phyloP scores from a whole-genome alignment of 768 basidiomycete genomes.

The Gloeopeniophorella convolvens region DNA sequence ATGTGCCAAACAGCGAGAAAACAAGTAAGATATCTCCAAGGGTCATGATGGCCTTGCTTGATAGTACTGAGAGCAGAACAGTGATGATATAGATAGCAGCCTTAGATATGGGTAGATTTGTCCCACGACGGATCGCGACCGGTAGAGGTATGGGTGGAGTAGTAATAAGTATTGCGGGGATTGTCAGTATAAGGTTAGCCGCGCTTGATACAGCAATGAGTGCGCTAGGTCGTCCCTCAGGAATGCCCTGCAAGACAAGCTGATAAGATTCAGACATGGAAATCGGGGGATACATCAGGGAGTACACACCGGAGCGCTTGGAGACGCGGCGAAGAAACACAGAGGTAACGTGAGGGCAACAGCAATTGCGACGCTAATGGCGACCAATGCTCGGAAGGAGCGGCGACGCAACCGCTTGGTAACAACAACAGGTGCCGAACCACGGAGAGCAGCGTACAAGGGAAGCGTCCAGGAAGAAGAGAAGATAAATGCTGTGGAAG shows the following conservation, averaged over 20 bases:
- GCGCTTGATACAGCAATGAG: conserved; percentile 41
- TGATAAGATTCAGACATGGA: neutral
- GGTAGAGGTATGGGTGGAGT: conserved; percentile 48
- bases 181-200: conserved; percentile 47
- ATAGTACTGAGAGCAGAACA: conserved; percentile 41
- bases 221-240: conserved; percentile 27
- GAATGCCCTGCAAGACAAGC: conserved; percentile 23
- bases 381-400: conserved; percentile 55
- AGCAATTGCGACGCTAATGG: conserved; percentile 43
- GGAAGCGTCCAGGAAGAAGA: conserved; percentile 59
- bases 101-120: conserved; percentile 43
- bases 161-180: conserved; percentile 54
- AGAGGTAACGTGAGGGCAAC: conserved; percentile 50
- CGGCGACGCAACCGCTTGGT: conserved; percentile 41
- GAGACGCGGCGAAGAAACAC: conserved; percentile 44
- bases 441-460: conserved; percentile 54
- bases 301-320: conserved; percentile 35
- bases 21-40: conserved; percentile 46
- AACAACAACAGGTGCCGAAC: conserved; percentile 32
- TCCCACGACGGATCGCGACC: conserved; percentile 32
- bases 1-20: conserved; percentile 49
- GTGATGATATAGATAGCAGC: conserved; percentile 36
- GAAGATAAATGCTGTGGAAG: conserved; percentile 57
- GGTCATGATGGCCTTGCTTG: conserved; percentile 32
- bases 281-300: conserved; percentile 9